Evolutionary conservation across 352 stramenopile genomes (phyloP), one percentile per base, ranked within the genome.

Genomic region (Phytophthora hybrid): DNA sequence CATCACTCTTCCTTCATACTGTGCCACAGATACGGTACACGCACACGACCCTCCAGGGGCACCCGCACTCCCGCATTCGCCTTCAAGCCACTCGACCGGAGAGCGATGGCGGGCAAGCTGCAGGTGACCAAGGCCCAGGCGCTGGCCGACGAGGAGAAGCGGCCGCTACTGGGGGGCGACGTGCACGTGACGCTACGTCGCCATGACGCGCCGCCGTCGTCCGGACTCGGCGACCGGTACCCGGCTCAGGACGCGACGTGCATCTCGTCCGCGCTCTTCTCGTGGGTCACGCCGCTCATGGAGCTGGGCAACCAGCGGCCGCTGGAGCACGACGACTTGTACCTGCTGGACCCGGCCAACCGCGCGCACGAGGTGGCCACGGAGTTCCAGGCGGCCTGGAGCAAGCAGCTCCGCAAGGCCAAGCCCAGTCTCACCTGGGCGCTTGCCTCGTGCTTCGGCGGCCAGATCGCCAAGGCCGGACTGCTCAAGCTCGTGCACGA

Each of bases 241-340:
- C 85, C 85, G 55, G 79, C 74, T 63, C 81, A 95, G 66, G 71
- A 88, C 64, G 78, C 80, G 6, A 84, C 76, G 11, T 88, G 86
- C 56, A 47, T 79, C 23, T 84, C 81, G n/a, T 73, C 73, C 21
- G 73, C 90, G 26, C 82, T 92, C 39, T 96, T 96, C 71, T 82
- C 77, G 56, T 96, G 89, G 89, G 69, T 96, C 29, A 91, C 85
- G 52, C 84, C 84, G 55, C 58, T 96, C 16, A 92, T 96, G 81
- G 73, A 90, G 59, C 76, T 93, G 57, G 89, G 89, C 11, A 92
- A 85, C 62, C 67, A 88, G 55, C 78, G 85, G 1, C 82, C 86
- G 10, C 68, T 97, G 5, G 80, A 97, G 47, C 71, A 82, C 68
- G 77, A 87, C 18, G 90, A 97, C 55, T 49, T 97, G 60, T 93